A percentile compares a stretch with the other conserved stretches of the same genome.
These are phyloP conservation scores for Trypanosoma lewisi DNA, from an alignment of 208 protist genomes.

Conservation along the genomic window DNA sequence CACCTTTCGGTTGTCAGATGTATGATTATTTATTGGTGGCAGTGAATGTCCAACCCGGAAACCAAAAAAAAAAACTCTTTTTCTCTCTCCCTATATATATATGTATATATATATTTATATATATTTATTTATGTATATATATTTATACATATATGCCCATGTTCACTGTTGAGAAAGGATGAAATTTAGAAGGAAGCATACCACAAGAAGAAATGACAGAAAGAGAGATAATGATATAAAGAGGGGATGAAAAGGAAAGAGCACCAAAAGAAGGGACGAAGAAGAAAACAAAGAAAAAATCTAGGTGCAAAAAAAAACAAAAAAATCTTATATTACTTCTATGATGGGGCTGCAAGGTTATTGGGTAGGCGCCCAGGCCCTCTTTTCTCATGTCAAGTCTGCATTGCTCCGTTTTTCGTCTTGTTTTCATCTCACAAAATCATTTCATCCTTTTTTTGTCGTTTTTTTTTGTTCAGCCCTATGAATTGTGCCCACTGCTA, in stretches of 20 bases:
- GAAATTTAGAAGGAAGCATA: too few relatives aligned
- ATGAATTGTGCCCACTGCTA: not conserved
- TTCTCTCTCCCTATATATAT: too few relatives aligned
- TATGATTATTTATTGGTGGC: not conserved
- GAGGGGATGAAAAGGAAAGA: conserved; percentile 6
- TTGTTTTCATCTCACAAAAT: too few relatives aligned
- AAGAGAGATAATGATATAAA: too few relatives aligned
- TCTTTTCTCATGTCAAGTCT: not conserved
- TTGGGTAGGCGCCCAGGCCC: not conserved
- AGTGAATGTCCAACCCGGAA: not conserved
- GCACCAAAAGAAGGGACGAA: not conserved
- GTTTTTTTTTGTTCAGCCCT: not conserved
- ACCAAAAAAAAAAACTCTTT: too few relatives aligned
- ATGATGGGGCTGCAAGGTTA: not conserved
- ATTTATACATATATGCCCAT: too few relatives aligned
- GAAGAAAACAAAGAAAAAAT: conserved; percentile 1
- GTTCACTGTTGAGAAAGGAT: too few relatives aligned
- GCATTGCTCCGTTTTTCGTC: not conserved
- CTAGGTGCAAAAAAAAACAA: conserved; percentile 1
- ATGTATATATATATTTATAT: too few relatives aligned
- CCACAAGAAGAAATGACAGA: too few relatives aligned
- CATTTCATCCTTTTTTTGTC: conserved; percentile 7
- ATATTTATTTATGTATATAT: too few relatives aligned
- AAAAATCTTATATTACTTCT: not conserved
- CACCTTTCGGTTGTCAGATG: not conserved